Evolutionary conservation across 2,329 filamentous ascomycete genomes (phyloP), one percentile per base, ranked within the genome.

Genomic region (Capronia americana): DNA sequence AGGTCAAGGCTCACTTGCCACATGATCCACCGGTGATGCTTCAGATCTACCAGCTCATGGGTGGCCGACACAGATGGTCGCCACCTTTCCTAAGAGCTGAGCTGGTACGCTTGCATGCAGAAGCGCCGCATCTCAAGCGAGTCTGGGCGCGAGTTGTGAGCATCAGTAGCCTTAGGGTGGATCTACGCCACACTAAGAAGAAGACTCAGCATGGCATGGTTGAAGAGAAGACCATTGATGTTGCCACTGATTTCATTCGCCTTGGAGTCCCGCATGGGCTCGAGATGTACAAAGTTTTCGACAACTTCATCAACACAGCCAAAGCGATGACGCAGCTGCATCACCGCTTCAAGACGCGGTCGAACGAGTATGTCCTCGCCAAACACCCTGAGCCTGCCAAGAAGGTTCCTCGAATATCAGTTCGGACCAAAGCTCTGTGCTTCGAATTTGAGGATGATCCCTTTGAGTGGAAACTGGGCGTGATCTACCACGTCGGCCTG

Each of bases 381-480:
- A 97, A 97, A 78, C 85, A 86, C 10, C 92, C 95, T 0, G 92
- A 97, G 77, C 89, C 86, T 0, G 92, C 96, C 0, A 98, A 96
- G 76, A 83, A 87, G 54, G 88, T 99, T 0, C 95, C 95, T 1
- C 94, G 92, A 74, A 83, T 99, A 24, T 94, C 93, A 0, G 71
- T 99, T 10, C 88, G 93, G 59, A 90, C 90, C 62, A 91, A 91
- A 73, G 91, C 91, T 4, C 83, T 99, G 26, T 80, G 97, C 2
- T 94, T 99, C 66, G 94, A 98, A 75, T 84, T 99, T 41, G 95
- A 99, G 79, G 95, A 99, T 76, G 94, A 95, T 57, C 90, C 92
- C 0, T 99, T 99, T 74, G 95, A 99, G 77, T 99, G 93, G 92
- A 98, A 97, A 76, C 83, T 99, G 10, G 92, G 93, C 17, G 89